Percentiles rank a stretch among this genome's conserved stretches.
These are phyloP conservation scores for Schwanniomyces polymorphus DNA, from an alignment of 805 yeast genomes.

Conservation along the genomic window DNA sequence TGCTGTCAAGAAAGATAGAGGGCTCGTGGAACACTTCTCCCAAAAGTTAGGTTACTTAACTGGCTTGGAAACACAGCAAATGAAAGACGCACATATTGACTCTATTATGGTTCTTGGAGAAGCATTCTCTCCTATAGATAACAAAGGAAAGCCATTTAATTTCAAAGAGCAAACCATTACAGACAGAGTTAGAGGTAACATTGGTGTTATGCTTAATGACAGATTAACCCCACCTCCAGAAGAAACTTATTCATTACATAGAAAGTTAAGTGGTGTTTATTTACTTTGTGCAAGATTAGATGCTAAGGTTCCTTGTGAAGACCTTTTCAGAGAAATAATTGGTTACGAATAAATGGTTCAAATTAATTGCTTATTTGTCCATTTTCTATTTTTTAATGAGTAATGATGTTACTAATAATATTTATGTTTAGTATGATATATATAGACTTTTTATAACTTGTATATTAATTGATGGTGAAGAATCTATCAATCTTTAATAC, in stretches of 20 bases:
- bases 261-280: constrained; percentile 93
- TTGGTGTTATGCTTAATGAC: constrained; percentile 86
- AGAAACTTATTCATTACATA: constrained; percentile 94
- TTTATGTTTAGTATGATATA: constrained; percentile 1
- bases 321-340: constrained; percentile 73
- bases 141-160: constrained; percentile 56
- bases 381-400: constrained; percentile 3
- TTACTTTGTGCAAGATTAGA: constrained; percentile 81
- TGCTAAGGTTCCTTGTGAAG: constrained; percentile 80
- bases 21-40: constrained; percentile 63
- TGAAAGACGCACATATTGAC: constrained; percentile 91
- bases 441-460: constrained; percentile 1
- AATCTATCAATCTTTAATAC: background rate
- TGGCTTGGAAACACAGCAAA: constrained; percentile 82
- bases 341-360: constrained; percentile 38
- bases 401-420: constrained; percentile 4
- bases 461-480: constrained; percentile 1
- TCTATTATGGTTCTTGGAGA: constrained; percentile 90
- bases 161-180: constrained; percentile 88
- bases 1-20: constrained; percentile 68
- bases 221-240: constrained; percentile 97
- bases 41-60: constrained; percentile 82
- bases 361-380: background rate
- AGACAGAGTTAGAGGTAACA: constrained; percentile 85
- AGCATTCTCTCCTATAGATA: constrained; percentile 67